A percentile compares a stretch with the other conserved stretches of the same genome.
Evolutionary conservation across 2,329 filamentous ascomycete species (phyloP).

Genomic region (Botryotinia narcissicola): DNA sequence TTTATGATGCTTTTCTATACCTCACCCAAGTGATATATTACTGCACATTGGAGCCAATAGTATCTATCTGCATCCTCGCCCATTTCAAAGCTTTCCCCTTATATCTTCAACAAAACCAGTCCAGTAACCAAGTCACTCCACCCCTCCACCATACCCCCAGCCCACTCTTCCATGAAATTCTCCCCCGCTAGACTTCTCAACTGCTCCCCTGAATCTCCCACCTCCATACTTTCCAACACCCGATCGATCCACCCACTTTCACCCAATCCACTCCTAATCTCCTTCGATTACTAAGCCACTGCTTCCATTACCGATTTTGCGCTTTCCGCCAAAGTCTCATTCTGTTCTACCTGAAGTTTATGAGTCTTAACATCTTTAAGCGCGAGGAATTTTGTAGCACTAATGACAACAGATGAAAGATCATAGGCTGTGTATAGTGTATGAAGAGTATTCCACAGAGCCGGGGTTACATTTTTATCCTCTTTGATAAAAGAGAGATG

Average conservation of each 20-base stretch:
- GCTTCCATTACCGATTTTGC: slow-evolving; percentile 25
- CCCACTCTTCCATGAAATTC: slow-evolving; percentile 38
- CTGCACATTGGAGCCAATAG: neutral
- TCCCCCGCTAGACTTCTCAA: slow-evolving; percentile 32
- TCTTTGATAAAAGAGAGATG: slow-evolving; percentile 15
- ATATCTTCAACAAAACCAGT: slow-evolving; percentile 30
- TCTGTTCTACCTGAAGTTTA: slow-evolving; percentile 26
- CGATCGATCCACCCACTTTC: slow-evolving; percentile 40
- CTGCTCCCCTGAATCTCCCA: slow-evolving; percentile 22
- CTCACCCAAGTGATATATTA: neutral
- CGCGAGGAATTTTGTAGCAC: slow-evolving; percentile 28
- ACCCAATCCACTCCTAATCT: slow-evolving; percentile 35
- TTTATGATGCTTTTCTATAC: neutral
- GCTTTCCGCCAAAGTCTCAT: slow-evolving; percentile 17
- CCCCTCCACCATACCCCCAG: slow-evolving; percentile 37
- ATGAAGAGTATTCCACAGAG: slow-evolving; percentile 28
- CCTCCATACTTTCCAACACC: slow-evolving; percentile 30
- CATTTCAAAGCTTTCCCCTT: neutral
- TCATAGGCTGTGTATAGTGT: slow-evolving; percentile 36
- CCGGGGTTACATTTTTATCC: neutral
- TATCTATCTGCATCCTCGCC: neutral
- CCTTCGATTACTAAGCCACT: slow-evolving; percentile 27
- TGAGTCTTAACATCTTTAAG: slow-evolving; percentile 24
- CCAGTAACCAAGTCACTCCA: slow-evolving; percentile 38
- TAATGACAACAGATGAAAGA: slow-evolving; percentile 26